Evolutionary conservation across 768 basidiomycete species (phyloP), one percentile per base, ranked within the genome.

Genomic region (Mycena belliarum): DNA sequence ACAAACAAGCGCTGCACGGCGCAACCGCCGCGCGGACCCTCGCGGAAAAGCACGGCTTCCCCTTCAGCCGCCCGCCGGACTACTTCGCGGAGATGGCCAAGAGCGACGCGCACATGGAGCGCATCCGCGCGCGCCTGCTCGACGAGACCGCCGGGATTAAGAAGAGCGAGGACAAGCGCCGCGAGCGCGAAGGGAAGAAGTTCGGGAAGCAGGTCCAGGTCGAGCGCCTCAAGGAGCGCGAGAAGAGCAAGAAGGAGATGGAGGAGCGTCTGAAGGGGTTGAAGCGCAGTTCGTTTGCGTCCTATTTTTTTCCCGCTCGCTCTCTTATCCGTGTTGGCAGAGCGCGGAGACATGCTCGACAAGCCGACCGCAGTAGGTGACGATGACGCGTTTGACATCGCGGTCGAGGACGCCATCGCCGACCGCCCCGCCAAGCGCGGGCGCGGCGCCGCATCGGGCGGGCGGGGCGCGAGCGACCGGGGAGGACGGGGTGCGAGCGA

Each of bases 71-170:
- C 15, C 97, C 97, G 0, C 65, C 84, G 0, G 96, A 98, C 73
- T 98, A 95, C 72, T 98, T 96, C 63, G 96, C 96, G 23, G 96
- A 98, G 75, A 98, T 98, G 96, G 89, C 98, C 64, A 98, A 98
- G 73, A 88, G 87, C 29, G 97, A 99, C 66, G 78, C 90, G 8
- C 97, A 99, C 74, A 99, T 99, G 97, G 94, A 97, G 70, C 86
- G 94, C 57, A 91, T 98, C 64, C 89, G 97, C 52, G 88, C 93
- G 60, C 85, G 89, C 18, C 73, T 98, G 24, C 80, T 98, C 25
- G 91, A 98, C 73, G 97, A 98, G 72, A 76, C 79, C 24, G 91
- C 93, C 1, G 80, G 82, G 1, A 94, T 98, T 65, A 95, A 97
- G 72, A 91, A 90, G 72, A 83, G 89, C 57, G 96, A 98, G 69